phyloP scores from a whole-genome alignment of 495 filamentous ascomycete species.

The Staphylotrichum tortipilum region DNA sequence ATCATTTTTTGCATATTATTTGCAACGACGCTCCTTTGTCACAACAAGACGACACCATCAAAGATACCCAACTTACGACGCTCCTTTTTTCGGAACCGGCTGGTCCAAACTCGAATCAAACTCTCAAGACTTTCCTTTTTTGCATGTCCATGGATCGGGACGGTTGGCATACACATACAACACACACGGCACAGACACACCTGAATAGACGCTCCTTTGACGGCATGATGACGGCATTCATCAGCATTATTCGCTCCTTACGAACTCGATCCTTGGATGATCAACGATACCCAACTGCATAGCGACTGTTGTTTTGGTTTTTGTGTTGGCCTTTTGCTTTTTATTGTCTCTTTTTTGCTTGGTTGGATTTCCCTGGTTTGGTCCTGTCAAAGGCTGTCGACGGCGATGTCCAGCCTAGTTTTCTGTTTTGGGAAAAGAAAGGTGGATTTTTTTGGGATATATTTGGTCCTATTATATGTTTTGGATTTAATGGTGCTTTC shows the following conservation, averaged over 20 bases:
- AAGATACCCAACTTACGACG: constrained; percentile 36
- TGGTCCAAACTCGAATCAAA: constrained; percentile 28
- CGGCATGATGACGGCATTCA: constrained; percentile 15
- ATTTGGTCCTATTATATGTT: no score
- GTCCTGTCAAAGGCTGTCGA: not conserved
- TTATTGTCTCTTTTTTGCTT: constrained; percentile 12
- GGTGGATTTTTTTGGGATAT: not conserved
- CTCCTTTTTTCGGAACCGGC: constrained; percentile 33
- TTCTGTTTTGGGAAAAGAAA: constrained; percentile 1
- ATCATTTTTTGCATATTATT: constrained; percentile 7
- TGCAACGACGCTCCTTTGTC: constrained; percentile 35
- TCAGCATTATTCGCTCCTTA: constrained; percentile 31
- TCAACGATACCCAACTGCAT: constrained; percentile 43
- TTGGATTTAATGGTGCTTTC: constrained; percentile 2
- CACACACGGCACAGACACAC: no score
- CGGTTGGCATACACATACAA: constrained; percentile 7
- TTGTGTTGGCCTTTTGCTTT: not conserved
- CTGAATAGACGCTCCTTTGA: constrained; percentile 23
- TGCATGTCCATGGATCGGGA: constrained; percentile 17
- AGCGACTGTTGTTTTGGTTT: constrained; percentile 40
- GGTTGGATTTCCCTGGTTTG: not conserved
- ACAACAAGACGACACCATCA: constrained; percentile 11
- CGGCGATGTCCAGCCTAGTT: not conserved
- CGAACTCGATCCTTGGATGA: constrained; percentile 21
- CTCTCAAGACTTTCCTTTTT: constrained; percentile 40